A percentile compares a stretch with the other conserved stretches of the same genome.
Evolutionary conservation across 2,329 filamentous ascomycete species (phyloP).

Genomic region (Calonectria pseudoreteaudii): DNA sequence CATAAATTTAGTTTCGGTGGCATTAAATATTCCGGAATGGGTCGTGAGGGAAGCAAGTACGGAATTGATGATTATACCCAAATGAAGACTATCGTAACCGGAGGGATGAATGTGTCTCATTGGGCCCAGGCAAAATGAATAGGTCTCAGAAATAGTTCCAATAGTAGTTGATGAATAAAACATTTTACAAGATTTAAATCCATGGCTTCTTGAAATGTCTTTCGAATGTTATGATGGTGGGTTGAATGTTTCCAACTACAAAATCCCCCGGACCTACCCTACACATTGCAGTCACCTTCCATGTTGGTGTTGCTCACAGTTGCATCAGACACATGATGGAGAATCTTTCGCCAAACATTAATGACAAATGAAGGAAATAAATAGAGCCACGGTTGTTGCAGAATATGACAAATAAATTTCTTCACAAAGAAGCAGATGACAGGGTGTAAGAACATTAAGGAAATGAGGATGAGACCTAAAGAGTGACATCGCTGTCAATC

Average conservation of each 20-base stretch:
- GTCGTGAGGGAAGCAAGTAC: neutral
- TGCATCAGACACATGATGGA: neutral
- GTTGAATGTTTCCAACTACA: no score
- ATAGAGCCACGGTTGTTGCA: no score
- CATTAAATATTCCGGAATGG: neutral
- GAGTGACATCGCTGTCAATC: neutral
- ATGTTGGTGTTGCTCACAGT: neutral
- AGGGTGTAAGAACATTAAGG: neutral
- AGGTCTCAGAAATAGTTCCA: neutral
- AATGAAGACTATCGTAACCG: neutral
- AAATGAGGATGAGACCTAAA: neutral
- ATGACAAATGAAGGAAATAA: neutral
- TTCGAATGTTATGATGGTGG: rapidly evolving
- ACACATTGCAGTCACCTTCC: neutral
- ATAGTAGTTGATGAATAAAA: neutral
- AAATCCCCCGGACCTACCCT: neutral
- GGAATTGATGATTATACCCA: neutral
- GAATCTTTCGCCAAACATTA: neutral
- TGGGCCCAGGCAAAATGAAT: neutral
- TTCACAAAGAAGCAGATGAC: neutral
- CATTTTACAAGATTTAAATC: neutral
- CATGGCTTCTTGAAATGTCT: no score
- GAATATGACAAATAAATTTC: neutral
- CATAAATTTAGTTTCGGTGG: neutral
- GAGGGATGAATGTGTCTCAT: neutral